Base-by-base conservation (phyloP, 78 protist genomes). In the Pelomyxa schiedti region DNA sequence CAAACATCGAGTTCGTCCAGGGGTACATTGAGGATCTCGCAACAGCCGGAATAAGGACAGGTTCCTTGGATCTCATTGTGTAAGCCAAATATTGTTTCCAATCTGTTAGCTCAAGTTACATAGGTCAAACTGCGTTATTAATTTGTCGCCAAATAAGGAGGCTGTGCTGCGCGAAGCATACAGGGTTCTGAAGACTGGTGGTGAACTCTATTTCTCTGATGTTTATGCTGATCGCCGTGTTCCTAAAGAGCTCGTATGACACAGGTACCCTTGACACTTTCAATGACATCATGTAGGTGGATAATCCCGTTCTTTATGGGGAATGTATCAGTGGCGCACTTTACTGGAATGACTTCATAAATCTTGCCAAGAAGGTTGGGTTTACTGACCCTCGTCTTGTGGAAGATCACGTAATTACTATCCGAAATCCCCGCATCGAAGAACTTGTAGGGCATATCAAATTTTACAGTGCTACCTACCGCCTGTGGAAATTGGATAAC, bases 271-370 rank as follows among this genome's bases (percentile, higher is more conserved):
- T n/a, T n/a, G n/a, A n/a, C n/a, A n/a, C n/a, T n/a, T n/a, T n/a
- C n/a, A n/a, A n/a, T n/a, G n/a, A n/a, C n/a, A n/a, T n/a, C n/a
- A n/a, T n/a, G n/a, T n/a, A n/a, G n/a, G n/a, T n/a, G n/a, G n/a
- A n/a, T 22, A 64, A 78, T 63, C 2, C 64, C 36, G 77, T 87
- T 42, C 72, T 88, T 35, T 83, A 70, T 72, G 93, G 93, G 28
- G 93, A 89, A 66, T 75, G 93, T 74, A 28, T 89, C 30, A 6
- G 72, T 22, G 93, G 93, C 40, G 90, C 93, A n/a, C 42, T 86
- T 63, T 89, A 86, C 76, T 9, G 30, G 78, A 41, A 83, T 52
- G 93, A 89, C 66, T 89, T 86, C 65, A 4, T 58, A 32, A 39
- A 66, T 9, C 63, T 78, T 28, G 69, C 75, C 16, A 35, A 5